Conservation (phyloP, 352 stramenopile species). For the Blastocystis hominis region DNA sequence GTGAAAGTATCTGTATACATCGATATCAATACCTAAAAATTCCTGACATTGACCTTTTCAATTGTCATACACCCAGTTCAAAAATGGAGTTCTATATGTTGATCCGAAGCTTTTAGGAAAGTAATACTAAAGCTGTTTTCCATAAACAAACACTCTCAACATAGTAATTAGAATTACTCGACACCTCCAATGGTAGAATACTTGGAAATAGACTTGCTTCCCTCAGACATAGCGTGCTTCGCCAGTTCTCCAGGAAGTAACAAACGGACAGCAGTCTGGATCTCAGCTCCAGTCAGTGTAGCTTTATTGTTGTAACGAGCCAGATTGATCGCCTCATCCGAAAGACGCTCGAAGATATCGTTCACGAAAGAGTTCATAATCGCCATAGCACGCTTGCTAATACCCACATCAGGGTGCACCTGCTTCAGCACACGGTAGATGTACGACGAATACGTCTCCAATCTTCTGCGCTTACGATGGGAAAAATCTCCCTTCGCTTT, state of each 20-base stretch:
- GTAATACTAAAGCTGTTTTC: not conserved
- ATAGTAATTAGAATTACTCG: constrained; percentile 50
- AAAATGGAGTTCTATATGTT: constrained; percentile 12
- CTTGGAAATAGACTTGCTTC: constrained; percentile 75
- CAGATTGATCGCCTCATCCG: constrained; percentile 84
- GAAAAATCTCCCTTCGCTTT: constrained; percentile 65
- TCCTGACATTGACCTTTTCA: no score
- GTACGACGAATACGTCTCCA: constrained; percentile 72
- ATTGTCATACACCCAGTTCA: no score
- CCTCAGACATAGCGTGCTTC: constrained; percentile 84
- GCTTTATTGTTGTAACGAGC: constrained; percentile 96
- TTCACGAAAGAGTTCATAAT: constrained; percentile 87
- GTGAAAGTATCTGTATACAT: no score
- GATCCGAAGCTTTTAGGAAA: not conserved
- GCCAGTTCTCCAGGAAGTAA: constrained; percentile 85
- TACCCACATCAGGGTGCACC: constrained; percentile 64
- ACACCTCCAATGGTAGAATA: constrained; percentile 42
- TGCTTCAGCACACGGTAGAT: constrained; percentile 77
- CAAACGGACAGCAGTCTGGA: constrained; percentile 86
- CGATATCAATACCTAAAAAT: no score
- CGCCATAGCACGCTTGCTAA: constrained; percentile 66
- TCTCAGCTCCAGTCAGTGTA: constrained; percentile 84
- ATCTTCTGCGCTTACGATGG: constrained; percentile 67
- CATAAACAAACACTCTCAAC: not conserved
- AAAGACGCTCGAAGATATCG: constrained; percentile 95